Conservation (phyloP, 1,284 basidiomycete species). For the Cutaneotrichosporon arboriforme region DNA sequence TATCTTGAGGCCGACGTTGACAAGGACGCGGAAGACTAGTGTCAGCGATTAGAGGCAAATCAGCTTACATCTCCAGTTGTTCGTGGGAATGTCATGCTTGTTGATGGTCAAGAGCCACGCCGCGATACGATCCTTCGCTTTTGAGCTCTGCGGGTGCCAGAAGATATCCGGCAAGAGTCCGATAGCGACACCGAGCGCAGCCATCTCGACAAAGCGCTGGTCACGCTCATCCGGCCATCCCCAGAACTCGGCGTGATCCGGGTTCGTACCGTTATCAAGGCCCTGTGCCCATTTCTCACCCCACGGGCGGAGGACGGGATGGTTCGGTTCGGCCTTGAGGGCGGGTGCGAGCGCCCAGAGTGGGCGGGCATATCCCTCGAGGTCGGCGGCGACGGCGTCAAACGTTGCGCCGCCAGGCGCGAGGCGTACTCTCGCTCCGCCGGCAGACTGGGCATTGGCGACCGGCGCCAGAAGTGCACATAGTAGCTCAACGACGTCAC, state of each 20-base stretch:
- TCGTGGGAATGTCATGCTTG: slow-evolving; percentile 17
- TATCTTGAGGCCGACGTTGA: slow-evolving; percentile 25
- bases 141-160: slow-evolving; percentile 24
- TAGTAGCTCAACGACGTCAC: slow-evolving; percentile 20
- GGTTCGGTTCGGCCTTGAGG: slow-evolving; percentile 15
- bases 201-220: slow-evolving; percentile 33
- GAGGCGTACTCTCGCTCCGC: slow-evolving; percentile 16
- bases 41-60: background rate
- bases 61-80: slow-evolving; percentile 33
- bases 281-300: slow-evolving; percentile 18
- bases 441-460: slow-evolving; percentile 10
- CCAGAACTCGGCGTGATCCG: slow-evolving; percentile 27
- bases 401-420: slow-evolving; percentile 22
- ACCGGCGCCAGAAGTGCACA: slow-evolving; percentile 19
- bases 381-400: slow-evolving; percentile 21
- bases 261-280: slow-evolving; percentile 16
- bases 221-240: slow-evolving; percentile 19
- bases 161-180: slow-evolving; percentile 24
- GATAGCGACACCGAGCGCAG: slow-evolving; percentile 24
- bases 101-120: slow-evolving; percentile 23
- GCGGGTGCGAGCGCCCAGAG: slow-evolving; percentile 25
- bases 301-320: slow-evolving; percentile 11
- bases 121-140: slow-evolving; percentile 19
- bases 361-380: slow-evolving; percentile 22
- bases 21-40: slow-evolving; percentile 29